These are phyloP conservation scores for Kernera saxatilis DNA, from an alignment of 345 rosid genomes.

Conservation along the genomic window DNA sequence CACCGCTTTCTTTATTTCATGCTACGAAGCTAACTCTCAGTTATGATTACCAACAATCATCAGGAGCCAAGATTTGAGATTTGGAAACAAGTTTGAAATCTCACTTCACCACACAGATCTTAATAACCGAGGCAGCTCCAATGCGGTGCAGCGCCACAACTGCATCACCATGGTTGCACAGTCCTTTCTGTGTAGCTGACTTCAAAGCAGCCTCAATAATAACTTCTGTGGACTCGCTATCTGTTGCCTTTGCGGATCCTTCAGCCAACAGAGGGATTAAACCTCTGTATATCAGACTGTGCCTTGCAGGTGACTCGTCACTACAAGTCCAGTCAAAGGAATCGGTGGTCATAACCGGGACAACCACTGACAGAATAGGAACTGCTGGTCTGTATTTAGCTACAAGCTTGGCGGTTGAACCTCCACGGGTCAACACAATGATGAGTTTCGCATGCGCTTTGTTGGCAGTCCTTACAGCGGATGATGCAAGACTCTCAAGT, in stretches of 20 bases:
- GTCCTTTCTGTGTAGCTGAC: slow-evolving; percentile 55
- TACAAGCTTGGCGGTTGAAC: slow-evolving; percentile 79
- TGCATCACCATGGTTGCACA: slow-evolving; percentile 74
- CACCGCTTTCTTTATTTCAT: slow-evolving; percentile 20
- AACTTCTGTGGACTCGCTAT: slow-evolving; percentile 80
- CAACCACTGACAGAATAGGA: slow-evolving; percentile 84
- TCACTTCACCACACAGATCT: slow-evolving; percentile 79
- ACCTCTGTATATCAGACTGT: slow-evolving; percentile 81
- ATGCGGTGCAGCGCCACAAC: slow-evolving; percentile 81
- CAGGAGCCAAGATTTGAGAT: slow-evolving; percentile 12
- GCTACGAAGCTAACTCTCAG: slow-evolving; percentile 12
- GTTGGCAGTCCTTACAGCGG: slow-evolving; percentile 88
- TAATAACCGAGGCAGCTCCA: slow-evolving; percentile 79
- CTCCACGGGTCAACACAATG: slow-evolving; percentile 84
- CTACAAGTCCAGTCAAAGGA: slow-evolving; percentile 87
- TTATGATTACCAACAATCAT: slow-evolving; percentile 28
- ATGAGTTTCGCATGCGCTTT: slow-evolving; percentile 84
- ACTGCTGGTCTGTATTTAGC: slow-evolving; percentile 95
- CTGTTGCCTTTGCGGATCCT: slow-evolving; percentile 93
- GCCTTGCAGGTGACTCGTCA: slow-evolving; percentile 90
- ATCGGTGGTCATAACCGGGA: slow-evolving; percentile 77
- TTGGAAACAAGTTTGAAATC: not conserved
- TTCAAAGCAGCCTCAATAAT: slow-evolving; percentile 66
- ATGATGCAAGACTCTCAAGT: slow-evolving; percentile 87
- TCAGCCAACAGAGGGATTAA: slow-evolving; percentile 76